A percentile compares a stretch with the other conserved stretches of the same genome.
phyloP scores from a whole-genome alignment of 2,329 filamentous ascomycete genomes.

The Cladosporium sp. region DNA sequence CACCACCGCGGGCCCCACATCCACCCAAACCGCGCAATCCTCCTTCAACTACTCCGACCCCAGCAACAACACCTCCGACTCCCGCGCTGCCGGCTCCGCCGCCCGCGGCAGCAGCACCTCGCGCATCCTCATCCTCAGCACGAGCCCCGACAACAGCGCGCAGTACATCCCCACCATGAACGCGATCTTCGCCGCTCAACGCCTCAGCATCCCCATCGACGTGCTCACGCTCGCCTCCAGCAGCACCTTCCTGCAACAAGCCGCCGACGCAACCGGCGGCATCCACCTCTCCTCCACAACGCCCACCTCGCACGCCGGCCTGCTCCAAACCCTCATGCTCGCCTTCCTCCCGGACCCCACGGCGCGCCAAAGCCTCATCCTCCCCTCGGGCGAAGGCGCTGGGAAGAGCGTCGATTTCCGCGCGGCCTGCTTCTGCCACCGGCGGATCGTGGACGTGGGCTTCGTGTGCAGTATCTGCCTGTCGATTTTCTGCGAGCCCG shows the following conservation, averaged over 20 bases:
- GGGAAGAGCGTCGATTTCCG: constrained; percentile 82
- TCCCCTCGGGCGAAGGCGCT: constrained; percentile 51
- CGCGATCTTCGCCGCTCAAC: constrained; percentile 88
- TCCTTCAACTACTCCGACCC: constrained; percentile 52
- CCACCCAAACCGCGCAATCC: constrained; percentile 46
- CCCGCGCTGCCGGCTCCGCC: constrained; percentile 29
- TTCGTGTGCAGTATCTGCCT: constrained; percentile 96
- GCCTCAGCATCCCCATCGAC: constrained; percentile 82
- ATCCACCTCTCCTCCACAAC: constrained; percentile 56
- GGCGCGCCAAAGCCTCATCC: constrained; percentile 59
- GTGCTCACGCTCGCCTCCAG: constrained; percentile 79
- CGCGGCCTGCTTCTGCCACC: constrained; percentile 96
- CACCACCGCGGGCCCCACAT: constrained; percentile 38
- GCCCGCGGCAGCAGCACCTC: constrained; percentile 52
- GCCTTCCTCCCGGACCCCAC: constrained; percentile 72
- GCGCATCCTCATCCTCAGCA: constrained; percentile 83
- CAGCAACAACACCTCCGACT: constrained; percentile 30
- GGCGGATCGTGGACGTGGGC: constrained; percentile 81
- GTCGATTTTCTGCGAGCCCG: constrained; percentile 76
- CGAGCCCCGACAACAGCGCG: constrained; percentile 77
- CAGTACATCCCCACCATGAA: constrained; percentile 99
- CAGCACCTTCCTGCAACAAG: constrained; percentile 91
- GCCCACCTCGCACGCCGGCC: constrained; percentile 41
- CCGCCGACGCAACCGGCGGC: constrained; percentile 65
- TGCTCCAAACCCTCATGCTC: constrained; percentile 93